These are phyloP conservation scores for Smittium culicis DNA, from an alignment of 371 early-diverging fungal species.

Conservation along the genomic window DNA sequence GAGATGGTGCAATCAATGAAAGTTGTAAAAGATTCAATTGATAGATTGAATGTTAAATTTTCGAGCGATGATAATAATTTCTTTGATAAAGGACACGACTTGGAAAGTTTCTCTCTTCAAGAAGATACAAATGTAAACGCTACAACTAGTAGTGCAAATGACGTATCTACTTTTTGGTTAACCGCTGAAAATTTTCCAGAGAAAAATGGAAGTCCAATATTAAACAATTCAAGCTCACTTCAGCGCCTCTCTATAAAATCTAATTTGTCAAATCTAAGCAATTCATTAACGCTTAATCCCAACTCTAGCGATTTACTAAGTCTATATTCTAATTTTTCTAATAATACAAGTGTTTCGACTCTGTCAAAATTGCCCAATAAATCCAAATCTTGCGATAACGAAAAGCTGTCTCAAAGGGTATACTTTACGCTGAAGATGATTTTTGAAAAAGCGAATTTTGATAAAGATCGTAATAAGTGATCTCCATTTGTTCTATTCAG, in stretches of 20 bases:
- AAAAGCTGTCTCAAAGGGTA: not conserved
- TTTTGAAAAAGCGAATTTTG: not conserved
- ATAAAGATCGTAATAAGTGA: not conserved
- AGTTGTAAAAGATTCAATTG: not conserved
- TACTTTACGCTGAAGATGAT: not conserved
- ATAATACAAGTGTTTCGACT: not conserved
- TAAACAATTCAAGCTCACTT: not conserved
- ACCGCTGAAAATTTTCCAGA: not conserved
- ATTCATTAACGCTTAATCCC: not conserved
- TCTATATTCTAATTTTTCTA: not conserved
- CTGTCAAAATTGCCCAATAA: not conserved
- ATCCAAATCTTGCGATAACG: not conserved
- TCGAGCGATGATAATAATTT: not conserved
- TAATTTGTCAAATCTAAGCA: not conserved
- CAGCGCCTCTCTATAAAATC: not conserved
- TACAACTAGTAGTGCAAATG: not conserved
- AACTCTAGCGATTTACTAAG: not conserved
- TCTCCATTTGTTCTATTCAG: not conserved
- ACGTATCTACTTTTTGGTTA: not conserved
- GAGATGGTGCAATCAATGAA: not conserved
- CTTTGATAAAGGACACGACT: not conserved
- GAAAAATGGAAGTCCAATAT: not conserved
- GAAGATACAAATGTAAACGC: not conserved
- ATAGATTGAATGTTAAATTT: not conserved
- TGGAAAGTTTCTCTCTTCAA: too few relatives aligned